Evolutionary conservation across 2,329 filamentous ascomycete species (phyloP).

Genomic region (Hyphodiscus sp.): DNA sequence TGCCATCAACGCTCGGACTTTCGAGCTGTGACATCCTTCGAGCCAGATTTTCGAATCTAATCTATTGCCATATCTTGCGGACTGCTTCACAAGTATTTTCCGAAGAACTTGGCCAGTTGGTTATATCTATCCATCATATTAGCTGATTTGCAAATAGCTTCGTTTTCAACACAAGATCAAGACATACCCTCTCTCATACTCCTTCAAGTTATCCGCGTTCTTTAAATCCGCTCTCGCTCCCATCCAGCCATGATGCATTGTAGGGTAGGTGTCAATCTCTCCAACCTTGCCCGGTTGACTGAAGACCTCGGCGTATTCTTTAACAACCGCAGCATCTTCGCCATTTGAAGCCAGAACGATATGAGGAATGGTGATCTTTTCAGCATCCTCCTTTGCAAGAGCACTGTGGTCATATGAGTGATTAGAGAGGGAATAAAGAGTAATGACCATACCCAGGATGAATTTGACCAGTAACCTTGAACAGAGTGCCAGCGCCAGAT

Average conservation of each 20-base stretch:
- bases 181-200: conserved; percentile 41
- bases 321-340: conserved; percentile 37
- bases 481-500: conserved; percentile 15
- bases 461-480: conserved; percentile 22
- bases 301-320: conserved; percentile 37
- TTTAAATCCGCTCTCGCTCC: conserved; percentile 43
- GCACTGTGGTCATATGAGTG: conserved; percentile 5
- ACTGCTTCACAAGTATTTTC: conserved; percentile 30
- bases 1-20: too few relatives aligned
- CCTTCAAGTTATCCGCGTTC: conserved; percentile 37
- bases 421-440: background rate
- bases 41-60: too few relatives aligned
- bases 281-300: conserved; percentile 35
- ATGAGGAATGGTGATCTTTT: conserved; percentile 40
- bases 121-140: conserved; percentile 14
- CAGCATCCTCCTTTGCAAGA: conserved; percentile 33
- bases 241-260: conserved; percentile 32
- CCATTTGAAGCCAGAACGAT: conserved; percentile 44
- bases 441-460: conserved; percentile 19
- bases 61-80: too few relatives aligned
- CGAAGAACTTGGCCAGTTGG: conserved; percentile 16
- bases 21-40: too few relatives aligned
- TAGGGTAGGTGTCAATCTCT: conserved; percentile 18
- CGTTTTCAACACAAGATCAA: background rate
- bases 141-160: background rate